These are phyloP conservation scores for Barnettozyma sucrosica DNA, from an alignment of 805 yeast species.

Conservation along the genomic window DNA sequence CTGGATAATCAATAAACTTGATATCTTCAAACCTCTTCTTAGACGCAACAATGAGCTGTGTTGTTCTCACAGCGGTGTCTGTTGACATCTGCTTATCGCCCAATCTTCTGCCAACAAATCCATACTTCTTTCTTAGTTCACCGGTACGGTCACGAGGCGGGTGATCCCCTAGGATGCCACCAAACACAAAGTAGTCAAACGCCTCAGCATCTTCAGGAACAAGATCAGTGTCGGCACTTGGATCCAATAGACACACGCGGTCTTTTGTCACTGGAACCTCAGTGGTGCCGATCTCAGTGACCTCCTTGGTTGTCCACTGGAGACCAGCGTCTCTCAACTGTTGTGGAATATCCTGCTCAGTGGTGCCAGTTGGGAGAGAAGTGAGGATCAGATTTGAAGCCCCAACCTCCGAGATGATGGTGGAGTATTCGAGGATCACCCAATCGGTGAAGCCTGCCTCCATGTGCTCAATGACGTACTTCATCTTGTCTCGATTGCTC, in stretches of 20 bases:
- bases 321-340: conserved; percentile 55
- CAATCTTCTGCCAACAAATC: conserved; percentile 80
- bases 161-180: conserved; percentile 94
- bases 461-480: conserved; percentile 95
- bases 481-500: conserved; percentile 53
- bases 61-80: conserved; percentile 92
- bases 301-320: conserved; percentile 78
- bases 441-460: conserved; percentile 95
- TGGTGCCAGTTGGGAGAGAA: conserved; percentile 63
- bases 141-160: conserved; percentile 91
- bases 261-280: conserved; percentile 41
- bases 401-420: conserved; percentile 81
- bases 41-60: conserved; percentile 69
- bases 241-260: conserved; percentile 81
- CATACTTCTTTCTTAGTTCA: conserved; percentile 72
- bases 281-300: conserved; percentile 36
- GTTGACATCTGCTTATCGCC: conserved; percentile 95
- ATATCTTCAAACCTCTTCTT: conserved; percentile 60
- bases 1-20: conserved; percentile 88
- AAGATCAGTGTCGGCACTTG: conserved; percentile 72
- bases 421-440: conserved; percentile 84
- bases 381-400: conserved; percentile 66
- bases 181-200: conserved; percentile 89
- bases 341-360: conserved; percentile 57
- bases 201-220: conserved; percentile 57